Conservation (phyloP, 306 rosid genomes). For the Morella rubra region DNA sequence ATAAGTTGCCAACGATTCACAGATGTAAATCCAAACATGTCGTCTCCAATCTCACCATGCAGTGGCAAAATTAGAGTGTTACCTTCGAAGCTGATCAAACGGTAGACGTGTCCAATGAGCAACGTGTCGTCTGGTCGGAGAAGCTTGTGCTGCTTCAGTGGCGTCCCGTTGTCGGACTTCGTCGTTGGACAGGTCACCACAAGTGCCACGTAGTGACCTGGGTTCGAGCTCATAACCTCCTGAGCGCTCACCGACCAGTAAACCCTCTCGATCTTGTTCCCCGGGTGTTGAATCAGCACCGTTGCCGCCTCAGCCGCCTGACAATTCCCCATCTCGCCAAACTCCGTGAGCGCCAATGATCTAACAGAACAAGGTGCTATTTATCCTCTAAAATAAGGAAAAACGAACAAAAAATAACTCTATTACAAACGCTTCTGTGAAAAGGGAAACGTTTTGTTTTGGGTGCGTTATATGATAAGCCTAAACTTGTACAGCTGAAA, state of each 20-base stretch:
- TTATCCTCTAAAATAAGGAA: too few relatives aligned
- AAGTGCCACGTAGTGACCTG: conserved; percentile 87
- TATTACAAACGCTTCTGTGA: too few relatives aligned
- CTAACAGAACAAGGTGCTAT: not conserved
- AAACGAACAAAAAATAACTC: too few relatives aligned
- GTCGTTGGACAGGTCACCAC: conserved; percentile 43
- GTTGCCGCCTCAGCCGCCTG: conserved; percentile 93
- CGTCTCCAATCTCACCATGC: not conserved
- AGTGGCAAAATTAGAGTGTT: not conserved
- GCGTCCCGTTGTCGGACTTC: conserved; percentile 53
- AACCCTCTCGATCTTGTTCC: conserved; percentile 65
- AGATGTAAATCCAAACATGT: too few relatives aligned
- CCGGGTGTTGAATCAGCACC: conserved; percentile 78
- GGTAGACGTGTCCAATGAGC: conserved; percentile 85
- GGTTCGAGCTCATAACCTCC: conserved; percentile 67
- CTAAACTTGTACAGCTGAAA: not conserved
- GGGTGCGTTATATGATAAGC: not conserved
- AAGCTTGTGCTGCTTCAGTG: conserved; percentile 80
- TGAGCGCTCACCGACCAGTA: conserved; percentile 82
- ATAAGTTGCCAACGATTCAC: too few relatives aligned
- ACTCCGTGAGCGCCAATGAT: not conserved
- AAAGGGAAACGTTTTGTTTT: not conserved
- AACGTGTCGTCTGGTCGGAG: conserved; percentile 82
- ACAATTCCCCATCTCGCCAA: conserved; percentile 71
- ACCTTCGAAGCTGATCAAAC: conserved; percentile 87